These are phyloP conservation scores for Cladosporium sp. DNA, from an alignment of 2,329 filamentous ascomycete genomes.

Conservation along the genomic window DNA sequence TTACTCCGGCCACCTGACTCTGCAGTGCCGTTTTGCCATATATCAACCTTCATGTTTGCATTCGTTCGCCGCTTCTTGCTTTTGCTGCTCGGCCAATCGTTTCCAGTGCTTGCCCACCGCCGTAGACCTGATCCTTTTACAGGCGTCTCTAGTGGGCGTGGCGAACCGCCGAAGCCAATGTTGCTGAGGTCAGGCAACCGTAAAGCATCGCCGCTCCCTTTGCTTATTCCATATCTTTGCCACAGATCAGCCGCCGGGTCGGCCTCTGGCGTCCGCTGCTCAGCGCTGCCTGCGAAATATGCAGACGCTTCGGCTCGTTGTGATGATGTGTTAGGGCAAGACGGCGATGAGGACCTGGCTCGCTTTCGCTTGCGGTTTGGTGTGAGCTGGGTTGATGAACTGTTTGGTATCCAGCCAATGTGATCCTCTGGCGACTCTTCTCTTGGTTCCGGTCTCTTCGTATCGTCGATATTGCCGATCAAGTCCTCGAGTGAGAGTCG, in stretches of 20 bases:
- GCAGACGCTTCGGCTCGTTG: constrained; percentile 34
- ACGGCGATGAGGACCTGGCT: constrained; percentile 43
- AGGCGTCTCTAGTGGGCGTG: constrained; percentile 40
- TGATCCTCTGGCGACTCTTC: constrained; percentile 57
- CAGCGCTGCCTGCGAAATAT: constrained; percentile 21
- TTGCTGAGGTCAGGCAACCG: constrained; percentile 40
- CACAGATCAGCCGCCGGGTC: constrained; percentile 47
- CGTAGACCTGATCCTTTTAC: constrained; percentile 45
- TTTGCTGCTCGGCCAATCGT: constrained; percentile 42
- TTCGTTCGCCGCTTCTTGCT: constrained; percentile 38
- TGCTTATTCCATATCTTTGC: constrained; percentile 39
- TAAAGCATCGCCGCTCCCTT: constrained; percentile 35
- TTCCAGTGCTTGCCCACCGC: constrained; percentile 48
- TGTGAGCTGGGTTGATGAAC: constrained; percentile 39
- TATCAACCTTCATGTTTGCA: constrained; percentile 25
- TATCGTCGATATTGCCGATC: constrained; percentile 58
- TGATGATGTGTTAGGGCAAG: constrained; percentile 35
- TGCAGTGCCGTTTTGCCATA: constrained; percentile 36
- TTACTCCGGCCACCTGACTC: constrained; percentile 28
- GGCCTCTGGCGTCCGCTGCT: constrained; percentile 40
- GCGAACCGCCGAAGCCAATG: constrained; percentile 44
- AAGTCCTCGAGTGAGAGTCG: constrained; percentile 57
- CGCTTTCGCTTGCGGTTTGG: constrained; percentile 42
- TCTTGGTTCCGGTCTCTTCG: constrained; percentile 41
- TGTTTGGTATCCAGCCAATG: constrained; percentile 54